Evolutionary conservation across 1,284 basidiomycete species (phyloP).

Genomic region (Puccinia polysora): DNA sequence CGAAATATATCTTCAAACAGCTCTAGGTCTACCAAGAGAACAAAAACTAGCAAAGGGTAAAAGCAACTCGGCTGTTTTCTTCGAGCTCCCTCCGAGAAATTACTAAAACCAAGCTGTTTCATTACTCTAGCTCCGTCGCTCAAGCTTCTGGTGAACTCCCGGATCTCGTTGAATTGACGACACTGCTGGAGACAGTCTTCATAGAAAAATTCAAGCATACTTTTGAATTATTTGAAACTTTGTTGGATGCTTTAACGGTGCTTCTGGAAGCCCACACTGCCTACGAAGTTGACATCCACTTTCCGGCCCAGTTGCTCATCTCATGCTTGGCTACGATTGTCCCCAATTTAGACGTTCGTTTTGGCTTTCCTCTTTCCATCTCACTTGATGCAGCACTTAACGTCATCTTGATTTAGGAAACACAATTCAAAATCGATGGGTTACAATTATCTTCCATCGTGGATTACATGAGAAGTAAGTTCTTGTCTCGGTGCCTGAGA

Average conservation of each 20-base stretch:
- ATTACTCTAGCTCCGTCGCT: conserved; percentile 28
- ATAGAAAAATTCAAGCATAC: conserved; percentile 35
- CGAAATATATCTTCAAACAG: conserved; percentile 21
- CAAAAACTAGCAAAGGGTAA: conserved; percentile 37
- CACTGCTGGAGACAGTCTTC: conserved; percentile 25
- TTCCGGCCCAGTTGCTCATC: conserved; percentile 34
- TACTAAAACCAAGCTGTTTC: too few relatives aligned
- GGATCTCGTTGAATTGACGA: conserved; percentile 21
- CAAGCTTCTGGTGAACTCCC: neutral
- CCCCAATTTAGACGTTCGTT: conserved; percentile 28
- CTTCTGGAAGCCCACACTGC: conserved; percentile 15
- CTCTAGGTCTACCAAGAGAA: conserved; percentile 12
- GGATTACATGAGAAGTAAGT: conserved; percentile 43
- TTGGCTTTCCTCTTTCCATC: neutral
- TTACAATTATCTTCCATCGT: conserved; percentile 36
- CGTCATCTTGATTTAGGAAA: neutral
- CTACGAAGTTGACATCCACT: conserved; percentile 37
- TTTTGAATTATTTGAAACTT: conserved; percentile 28
- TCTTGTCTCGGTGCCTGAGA: neutral
- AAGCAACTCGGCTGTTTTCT: neutral
- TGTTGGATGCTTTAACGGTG: conserved; percentile 21
- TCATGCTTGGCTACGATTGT: conserved; percentile 18
- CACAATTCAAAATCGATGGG: conserved; percentile 31
- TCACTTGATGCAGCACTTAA: neutral
- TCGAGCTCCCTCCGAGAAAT: neutral